Conservation (phyloP, 1,139 yeast species). For the Yamadazyma aaseri region DNA sequence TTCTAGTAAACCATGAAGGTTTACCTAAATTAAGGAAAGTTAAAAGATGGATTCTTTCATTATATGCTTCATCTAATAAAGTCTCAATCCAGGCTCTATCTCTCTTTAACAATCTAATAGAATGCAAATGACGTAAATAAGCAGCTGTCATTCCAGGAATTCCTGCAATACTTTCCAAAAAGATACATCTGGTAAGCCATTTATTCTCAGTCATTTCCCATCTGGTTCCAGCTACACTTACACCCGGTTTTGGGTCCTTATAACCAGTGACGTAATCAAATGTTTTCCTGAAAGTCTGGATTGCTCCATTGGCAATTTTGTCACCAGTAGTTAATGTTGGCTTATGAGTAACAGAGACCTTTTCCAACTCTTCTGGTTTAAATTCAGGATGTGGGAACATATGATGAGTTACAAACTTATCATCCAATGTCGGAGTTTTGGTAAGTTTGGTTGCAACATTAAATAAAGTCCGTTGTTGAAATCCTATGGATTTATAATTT, state of each 20-base stretch:
- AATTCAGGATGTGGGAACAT: slow-evolving; percentile 59
- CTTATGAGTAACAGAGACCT: slow-evolving; percentile 52
- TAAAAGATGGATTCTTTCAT: slow-evolving; percentile 74
- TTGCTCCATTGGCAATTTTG: slow-evolving; percentile 48
- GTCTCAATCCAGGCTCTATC: slow-evolving; percentile 81
- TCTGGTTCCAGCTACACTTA: slow-evolving; percentile 42
- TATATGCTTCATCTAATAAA: slow-evolving; percentile 71
- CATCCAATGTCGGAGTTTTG: slow-evolving; percentile 24
- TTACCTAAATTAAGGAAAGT: slow-evolving; percentile 66
- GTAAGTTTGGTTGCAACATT: slow-evolving; percentile 32
- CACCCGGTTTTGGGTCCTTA: slow-evolving; percentile 30
- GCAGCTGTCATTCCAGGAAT: slow-evolving; percentile 81
- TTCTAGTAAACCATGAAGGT: slow-evolving; percentile 60
- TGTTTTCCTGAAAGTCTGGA: slow-evolving; percentile 42
- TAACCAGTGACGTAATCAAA: slow-evolving; percentile 71
- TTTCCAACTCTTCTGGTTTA: slow-evolving; percentile 45
- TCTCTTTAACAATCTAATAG: slow-evolving; percentile 57
- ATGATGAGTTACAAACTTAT: slow-evolving; percentile 41
- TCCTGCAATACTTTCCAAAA: slow-evolving; percentile 73
- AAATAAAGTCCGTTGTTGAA: slow-evolving; percentile 10
- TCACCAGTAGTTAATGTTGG: slow-evolving; percentile 50
- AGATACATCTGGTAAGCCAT: slow-evolving; percentile 69
- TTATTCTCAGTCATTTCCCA: slow-evolving; percentile 60
- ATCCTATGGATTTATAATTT: neutral
- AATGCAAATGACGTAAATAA: slow-evolving; percentile 63